A percentile compares a stretch with the other conserved stretches of the same genome.
Evolutionary conservation across 805 yeast genomes (phyloP).

Genomic region (Kluyveromyces starmeri): DNA sequence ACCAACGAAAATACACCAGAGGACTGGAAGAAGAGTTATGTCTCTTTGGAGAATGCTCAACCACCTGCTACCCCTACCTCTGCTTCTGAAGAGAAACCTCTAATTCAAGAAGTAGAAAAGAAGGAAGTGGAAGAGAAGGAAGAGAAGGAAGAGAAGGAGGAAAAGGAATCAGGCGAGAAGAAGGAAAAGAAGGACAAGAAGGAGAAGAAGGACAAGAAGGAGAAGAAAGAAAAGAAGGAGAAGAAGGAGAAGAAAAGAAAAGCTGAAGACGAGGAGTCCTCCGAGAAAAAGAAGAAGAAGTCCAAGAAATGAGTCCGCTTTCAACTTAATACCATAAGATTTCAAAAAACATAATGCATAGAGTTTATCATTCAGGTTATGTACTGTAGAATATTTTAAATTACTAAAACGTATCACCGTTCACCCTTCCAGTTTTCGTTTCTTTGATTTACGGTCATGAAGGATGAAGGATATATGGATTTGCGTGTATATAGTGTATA

Average conservation of each 20-base stretch:
- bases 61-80: conserved; percentile 29
- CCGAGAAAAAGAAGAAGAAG: conserved; percentile 32
- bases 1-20: conserved; percentile 89
- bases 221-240: conserved; percentile 45
- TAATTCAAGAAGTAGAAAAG: conserved; percentile 35
- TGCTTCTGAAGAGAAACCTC: conserved; percentile 40
- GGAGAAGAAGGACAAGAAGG: conserved; percentile 45
- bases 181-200: conserved; percentile 51
- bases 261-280: conserved; percentile 26
- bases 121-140: conserved; percentile 34
- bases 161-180: conserved; percentile 48
- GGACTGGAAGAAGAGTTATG: conserved; percentile 81
- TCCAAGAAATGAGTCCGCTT: conserved; percentile 32
- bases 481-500: too few species aligned
- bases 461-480: too few species aligned
- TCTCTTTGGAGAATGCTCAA: conserved; percentile 54
- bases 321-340: not conserved
- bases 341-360: conserved; percentile 1
- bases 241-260: conserved; percentile 31
- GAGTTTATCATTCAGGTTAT: conserved; percentile 3
- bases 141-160: conserved; percentile 42
- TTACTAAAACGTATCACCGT: conserved; percentile 4
- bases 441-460: too few species aligned
- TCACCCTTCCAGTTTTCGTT: too few species aligned
- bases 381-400: conserved; percentile 6